Conservation (phyloP, 148 eudicot genomes). For the Rhododendron williamsianum region DNA sequence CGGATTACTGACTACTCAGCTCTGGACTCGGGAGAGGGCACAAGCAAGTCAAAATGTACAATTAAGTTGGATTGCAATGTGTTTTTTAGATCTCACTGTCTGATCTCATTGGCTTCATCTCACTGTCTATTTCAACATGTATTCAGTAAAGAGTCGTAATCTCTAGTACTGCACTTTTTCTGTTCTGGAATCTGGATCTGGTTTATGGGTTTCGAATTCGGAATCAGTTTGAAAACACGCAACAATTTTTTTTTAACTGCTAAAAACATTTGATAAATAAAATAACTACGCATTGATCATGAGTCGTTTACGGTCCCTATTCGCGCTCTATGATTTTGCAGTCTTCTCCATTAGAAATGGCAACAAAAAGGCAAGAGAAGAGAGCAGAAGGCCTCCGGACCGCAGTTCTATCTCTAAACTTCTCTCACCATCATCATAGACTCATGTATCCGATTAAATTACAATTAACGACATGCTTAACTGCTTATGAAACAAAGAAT, state of each 20-base stretch:
- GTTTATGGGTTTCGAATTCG: neutral
- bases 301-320: neutral
- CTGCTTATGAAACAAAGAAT: neutral
- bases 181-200: neutral
- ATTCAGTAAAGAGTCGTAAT: neutral
- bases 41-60: neutral
- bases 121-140: neutral
- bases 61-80: neutral
- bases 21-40: neutral
- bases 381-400: neutral
- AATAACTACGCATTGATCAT: neutral
- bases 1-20: neutral
- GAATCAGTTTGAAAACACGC: neutral
- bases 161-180: neutral
- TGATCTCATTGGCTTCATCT: neutral
- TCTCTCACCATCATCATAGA: neutral
- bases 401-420: neutral
- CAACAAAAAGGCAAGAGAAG: neutral
- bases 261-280: neutral
- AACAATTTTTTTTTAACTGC: neutral
- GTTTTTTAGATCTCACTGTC: neutral
- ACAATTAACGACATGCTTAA: neutral
- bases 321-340: neutral
- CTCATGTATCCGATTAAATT: neutral
- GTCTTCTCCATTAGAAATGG: neutral